These are phyloP conservation scores for Physcomitrellopsis africana DNA, from an alignment of 225 moss, liverwort and hornwort genomes.

Conservation along the genomic window DNA sequence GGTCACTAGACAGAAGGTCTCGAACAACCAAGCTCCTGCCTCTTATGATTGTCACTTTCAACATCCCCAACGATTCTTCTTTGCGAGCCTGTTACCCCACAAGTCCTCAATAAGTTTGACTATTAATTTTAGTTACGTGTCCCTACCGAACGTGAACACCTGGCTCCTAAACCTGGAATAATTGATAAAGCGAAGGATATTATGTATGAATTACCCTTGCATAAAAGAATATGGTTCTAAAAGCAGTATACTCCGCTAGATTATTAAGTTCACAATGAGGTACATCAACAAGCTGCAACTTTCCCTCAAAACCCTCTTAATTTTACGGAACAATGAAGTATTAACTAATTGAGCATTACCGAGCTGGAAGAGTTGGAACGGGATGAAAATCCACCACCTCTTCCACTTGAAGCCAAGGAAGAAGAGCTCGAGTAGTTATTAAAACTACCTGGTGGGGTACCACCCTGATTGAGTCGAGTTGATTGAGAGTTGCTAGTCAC, in stretches of 20 bases:
- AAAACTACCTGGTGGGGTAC: constrained; percentile 34
- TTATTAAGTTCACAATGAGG: not conserved
- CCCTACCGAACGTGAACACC: constrained; percentile 6
- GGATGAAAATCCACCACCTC: constrained; percentile 29
- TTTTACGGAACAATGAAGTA: not conserved
- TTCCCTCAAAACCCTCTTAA: not conserved
- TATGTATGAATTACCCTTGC: constrained; percentile 9
- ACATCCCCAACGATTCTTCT: constrained; percentile 72
- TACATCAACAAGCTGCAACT: constrained; percentile 10
- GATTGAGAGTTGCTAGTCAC: constrained; percentile 14
- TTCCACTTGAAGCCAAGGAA: constrained; percentile 32
- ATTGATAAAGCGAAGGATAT: not conserved
- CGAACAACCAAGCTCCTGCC: constrained; percentile 70
- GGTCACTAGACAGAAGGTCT: constrained; percentile 78
- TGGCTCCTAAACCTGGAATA: not conserved
- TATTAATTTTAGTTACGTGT: not conserved
- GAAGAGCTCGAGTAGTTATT: constrained; percentile 28
- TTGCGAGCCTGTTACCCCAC: constrained; percentile 56
- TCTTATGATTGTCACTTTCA: constrained; percentile 65
- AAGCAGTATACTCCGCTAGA: not conserved
- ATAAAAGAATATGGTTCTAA: not conserved
- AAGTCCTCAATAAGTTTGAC: constrained; percentile 18
- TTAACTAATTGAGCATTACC: constrained; percentile 14
- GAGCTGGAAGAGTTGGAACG: constrained; percentile 30
- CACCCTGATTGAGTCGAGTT: constrained; percentile 25